A percentile compares a stretch with the other conserved stretches of the same genome.
Conservation (phyloP, 352 stramenopile species). For the Pythium chondricola region DNA sequence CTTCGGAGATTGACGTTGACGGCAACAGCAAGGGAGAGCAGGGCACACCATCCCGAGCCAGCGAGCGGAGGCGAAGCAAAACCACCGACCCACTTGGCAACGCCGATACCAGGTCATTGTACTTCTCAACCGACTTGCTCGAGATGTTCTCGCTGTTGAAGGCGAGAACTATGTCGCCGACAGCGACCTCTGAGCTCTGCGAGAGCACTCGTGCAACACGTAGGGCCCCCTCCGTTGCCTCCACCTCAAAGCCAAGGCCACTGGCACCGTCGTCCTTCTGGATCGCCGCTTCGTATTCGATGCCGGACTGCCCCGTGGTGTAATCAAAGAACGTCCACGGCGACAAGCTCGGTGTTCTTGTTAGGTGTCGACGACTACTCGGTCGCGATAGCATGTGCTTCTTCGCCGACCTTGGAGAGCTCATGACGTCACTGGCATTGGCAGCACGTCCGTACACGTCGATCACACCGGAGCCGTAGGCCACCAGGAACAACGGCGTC, state of each 20-base stretch:
- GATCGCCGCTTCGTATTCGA: conserved; percentile 60
- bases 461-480: conserved; percentile 47
- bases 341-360: conserved; percentile 39
- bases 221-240: conserved; percentile 16
- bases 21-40: background rate
- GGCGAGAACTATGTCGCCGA: conserved; percentile 56
- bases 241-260: conserved; percentile 42
- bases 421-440: conserved; percentile 48
- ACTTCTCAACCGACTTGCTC: conserved; percentile 28
- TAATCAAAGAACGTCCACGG: conserved; percentile 78
- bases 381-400: conserved; percentile 1
- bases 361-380: background rate
- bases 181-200: conserved; percentile 4
- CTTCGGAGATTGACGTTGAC: too few relatives aligned
- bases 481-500: conserved; percentile 63
- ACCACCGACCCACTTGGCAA: conserved; percentile 27
- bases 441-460: conserved; percentile 57
- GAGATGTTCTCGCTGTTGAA: conserved; percentile 52
- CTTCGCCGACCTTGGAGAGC: conserved; percentile 28
- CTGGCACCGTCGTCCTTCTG: conserved; percentile 24
- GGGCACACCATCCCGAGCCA: conserved; percentile 11
- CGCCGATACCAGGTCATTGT: conserved; percentile 25
- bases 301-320: conserved; percentile 47
- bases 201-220: conserved; percentile 24
- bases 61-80: conserved; percentile 43